Evolutionary conservation across 1,284 basidiomycete species (phyloP).

Genomic region (Entoloma clypeatum): DNA sequence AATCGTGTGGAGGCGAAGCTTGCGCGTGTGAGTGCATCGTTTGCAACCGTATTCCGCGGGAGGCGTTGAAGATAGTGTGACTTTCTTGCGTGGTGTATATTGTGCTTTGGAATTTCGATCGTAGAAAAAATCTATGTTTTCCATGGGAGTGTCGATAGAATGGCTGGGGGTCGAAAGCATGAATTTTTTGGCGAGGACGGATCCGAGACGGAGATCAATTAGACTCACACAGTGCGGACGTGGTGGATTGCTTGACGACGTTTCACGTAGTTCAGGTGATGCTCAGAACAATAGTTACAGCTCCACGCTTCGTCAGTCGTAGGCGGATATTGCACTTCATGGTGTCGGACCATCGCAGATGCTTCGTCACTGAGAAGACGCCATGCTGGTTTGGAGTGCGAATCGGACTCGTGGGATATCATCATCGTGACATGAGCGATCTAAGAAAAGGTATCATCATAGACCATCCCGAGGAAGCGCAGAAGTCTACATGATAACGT

Average conservation of each 20-base stretch:
- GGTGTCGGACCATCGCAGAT: slow-evolving; percentile 2
- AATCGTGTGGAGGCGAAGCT: slow-evolving; percentile 1
- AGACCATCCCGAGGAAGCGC: neutral
- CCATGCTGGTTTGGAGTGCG: slow-evolving; percentile 2
- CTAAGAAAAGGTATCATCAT: neutral
- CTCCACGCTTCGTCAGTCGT: slow-evolving; percentile 11
- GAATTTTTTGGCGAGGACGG: neutral
- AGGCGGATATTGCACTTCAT: slow-evolving; percentile 4
- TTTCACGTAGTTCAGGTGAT: slow-evolving; percentile 2
- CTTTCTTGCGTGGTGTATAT: neutral
- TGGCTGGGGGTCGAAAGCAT: neutral
- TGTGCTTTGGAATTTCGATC: neutral
- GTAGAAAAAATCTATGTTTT: neutral
- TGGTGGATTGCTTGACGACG: neutral
- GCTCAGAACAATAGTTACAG: slow-evolving; percentile 13
- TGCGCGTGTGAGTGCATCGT: neutral
- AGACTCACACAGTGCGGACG: neutral
- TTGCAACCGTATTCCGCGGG: slow-evolving; percentile 6
- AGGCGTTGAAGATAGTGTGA: slow-evolving; percentile 1
- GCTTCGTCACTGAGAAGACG: slow-evolving; percentile 11
- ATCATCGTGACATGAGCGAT: slow-evolving; percentile 5
- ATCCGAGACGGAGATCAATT: neutral
- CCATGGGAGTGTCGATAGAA: neutral
- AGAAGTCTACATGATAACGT: neutral
- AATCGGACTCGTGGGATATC: neutral